Evolutionary conservation across 1,284 basidiomycete species (phyloP).

Genomic region (Leccinum solheimii): DNA sequence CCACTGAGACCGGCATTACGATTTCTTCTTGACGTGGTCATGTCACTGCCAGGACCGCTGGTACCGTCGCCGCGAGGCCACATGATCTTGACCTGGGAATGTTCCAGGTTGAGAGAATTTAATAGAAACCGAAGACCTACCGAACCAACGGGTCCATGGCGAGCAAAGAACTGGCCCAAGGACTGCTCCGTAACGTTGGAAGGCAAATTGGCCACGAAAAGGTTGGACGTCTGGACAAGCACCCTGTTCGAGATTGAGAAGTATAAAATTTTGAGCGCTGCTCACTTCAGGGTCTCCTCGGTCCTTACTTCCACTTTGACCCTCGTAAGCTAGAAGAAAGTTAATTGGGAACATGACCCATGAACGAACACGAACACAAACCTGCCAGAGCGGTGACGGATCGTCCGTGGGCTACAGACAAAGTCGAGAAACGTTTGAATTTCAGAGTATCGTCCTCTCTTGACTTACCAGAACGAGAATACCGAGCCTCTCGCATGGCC

Average conservation of each 20-base stretch:
- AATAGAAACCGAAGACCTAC: constrained; percentile 38
- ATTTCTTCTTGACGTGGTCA: constrained; percentile 65
- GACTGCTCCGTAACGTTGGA: constrained; percentile 79
- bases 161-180: constrained; percentile 85
- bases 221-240: constrained; percentile 76
- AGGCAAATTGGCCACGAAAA: constrained; percentile 92
- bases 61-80: constrained; percentile 79
- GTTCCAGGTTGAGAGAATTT: neutral
- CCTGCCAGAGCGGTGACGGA: constrained; percentile 88
- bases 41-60: constrained; percentile 70
- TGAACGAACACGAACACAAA: constrained; percentile 34
- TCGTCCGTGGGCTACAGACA: constrained; percentile 45
- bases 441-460: neutral
- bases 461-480: constrained; percentile 66
- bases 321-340: constrained; percentile 66
- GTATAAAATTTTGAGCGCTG: neutral
- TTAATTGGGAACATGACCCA: constrained; percentile 1
- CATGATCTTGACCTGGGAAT: constrained; percentile 85
- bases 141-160: constrained; percentile 68
- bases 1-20: constrained; percentile 81
- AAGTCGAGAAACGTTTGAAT: constrained; percentile 1
- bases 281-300: constrained; percentile 77
- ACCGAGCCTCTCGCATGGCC: constrained; percentile 82
- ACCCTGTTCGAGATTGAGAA: constrained; percentile 7
- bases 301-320: constrained; percentile 86